Evolutionary conservation across 768 basidiomycete genomes (phyloP).

Genomic region (Tremella fuciformis): DNA sequence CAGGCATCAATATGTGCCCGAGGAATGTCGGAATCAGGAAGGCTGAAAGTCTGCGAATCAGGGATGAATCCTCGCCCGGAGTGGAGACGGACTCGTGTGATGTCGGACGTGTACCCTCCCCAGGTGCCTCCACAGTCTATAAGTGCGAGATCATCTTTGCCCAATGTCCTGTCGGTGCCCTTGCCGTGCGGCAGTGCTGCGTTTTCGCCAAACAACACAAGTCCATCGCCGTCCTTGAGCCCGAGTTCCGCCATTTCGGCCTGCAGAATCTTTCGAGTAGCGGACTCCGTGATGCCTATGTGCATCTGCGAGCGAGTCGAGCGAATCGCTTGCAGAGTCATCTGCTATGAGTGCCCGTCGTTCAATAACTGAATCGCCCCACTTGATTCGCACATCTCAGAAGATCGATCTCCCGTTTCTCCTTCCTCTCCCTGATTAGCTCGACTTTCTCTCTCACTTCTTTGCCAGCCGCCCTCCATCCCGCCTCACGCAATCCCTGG

Average conservation of each 20-base stretch:
- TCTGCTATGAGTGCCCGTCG: constrained; percentile 54
- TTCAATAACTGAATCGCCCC: constrained; percentile 11
- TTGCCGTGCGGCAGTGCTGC: constrained; percentile 81
- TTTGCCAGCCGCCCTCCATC: constrained; percentile 56
- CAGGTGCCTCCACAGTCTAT: constrained; percentile 72
- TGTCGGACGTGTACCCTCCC: constrained; percentile 73
- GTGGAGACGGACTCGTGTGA: constrained; percentile 63
- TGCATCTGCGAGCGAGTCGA: constrained; percentile 62
- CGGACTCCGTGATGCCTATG: constrained; percentile 73
- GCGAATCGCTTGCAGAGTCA: constrained; percentile 72
- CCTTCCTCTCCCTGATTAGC: constrained; percentile 72
- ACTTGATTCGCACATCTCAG: constrained; percentile 80
- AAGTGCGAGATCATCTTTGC: constrained; percentile 63
- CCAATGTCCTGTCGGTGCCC: constrained; percentile 66
- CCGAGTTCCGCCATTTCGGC: constrained; percentile 62
- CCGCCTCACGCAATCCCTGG: constrained; percentile 60
- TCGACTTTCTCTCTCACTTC: background rate
- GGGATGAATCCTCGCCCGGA: background rate
- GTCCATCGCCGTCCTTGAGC: constrained; percentile 60
- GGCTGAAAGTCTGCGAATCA: constrained; percentile 62
- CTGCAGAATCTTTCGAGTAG: constrained; percentile 62
- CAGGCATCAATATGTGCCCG: constrained; percentile 61
- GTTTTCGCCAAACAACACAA: constrained; percentile 79
- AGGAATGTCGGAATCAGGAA: constrained; percentile 61
- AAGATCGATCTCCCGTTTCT: constrained; percentile 65